Evolutionary conservation across 2,329 filamentous ascomycete species (phyloP).

Genomic region (Botrytis pseudocinerea): DNA sequence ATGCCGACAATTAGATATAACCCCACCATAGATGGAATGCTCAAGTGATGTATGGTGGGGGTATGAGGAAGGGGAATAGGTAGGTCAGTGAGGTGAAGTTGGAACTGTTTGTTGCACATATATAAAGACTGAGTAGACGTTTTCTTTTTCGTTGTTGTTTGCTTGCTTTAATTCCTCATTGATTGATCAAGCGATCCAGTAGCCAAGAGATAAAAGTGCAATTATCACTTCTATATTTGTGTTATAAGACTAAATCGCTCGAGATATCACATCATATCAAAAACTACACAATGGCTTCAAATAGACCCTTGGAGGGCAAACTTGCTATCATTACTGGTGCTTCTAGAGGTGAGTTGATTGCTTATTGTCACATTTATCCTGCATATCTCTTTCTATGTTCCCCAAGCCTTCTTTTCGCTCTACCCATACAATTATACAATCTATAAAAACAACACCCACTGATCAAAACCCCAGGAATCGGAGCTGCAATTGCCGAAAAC

Average conservation of each 20-base stretch:
- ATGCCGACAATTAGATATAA: constrained; percentile 6
- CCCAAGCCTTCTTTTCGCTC: not conserved
- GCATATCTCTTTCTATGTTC: not conserved
- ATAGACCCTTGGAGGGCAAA: constrained; percentile 63
- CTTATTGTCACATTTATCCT: not conserved
- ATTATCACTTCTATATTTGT: not conserved
- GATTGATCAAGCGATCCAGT: not conserved
- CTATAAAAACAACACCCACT: constrained; percentile 5
- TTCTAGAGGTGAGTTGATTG: constrained; percentile 61
- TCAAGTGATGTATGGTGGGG: not conserved
- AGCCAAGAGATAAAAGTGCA: not conserved
- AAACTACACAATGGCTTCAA: constrained; percentile 24
- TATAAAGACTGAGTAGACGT: not conserved
- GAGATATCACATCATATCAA: constrained; percentile 1
- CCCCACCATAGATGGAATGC: constrained; percentile 5
- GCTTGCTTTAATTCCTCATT: not conserved
- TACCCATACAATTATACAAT: not conserved
- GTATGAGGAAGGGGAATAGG: not conserved
- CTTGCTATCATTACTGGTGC: constrained; percentile 78
- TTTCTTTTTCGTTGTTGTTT: not conserved
- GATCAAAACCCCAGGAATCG: constrained; percentile 62
- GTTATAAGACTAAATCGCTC: not conserved
- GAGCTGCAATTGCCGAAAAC: constrained; percentile 61
- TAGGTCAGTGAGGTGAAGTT: not conserved
- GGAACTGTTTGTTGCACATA: not conserved